These are phyloP conservation scores for Sugiyamaella neomexicana DNA, from an alignment of 1,139 yeast genomes.

Conservation along the genomic window DNA sequence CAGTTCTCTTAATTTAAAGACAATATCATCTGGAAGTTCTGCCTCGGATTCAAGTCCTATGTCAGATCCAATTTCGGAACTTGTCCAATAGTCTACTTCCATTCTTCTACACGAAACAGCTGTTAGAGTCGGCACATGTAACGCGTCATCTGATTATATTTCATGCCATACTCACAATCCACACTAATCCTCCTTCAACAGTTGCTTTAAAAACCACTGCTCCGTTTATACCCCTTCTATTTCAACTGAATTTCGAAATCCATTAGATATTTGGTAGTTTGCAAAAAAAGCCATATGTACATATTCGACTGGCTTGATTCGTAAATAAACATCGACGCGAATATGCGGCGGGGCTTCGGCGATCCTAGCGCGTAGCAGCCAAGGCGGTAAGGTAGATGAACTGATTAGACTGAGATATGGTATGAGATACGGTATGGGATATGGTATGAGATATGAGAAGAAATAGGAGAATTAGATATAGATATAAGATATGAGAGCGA, in stretches of 20 bases:
- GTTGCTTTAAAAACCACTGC: neutral
- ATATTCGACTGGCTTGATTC: neutral
- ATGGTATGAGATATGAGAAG: too few relatives aligned
- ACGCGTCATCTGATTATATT: neutral
- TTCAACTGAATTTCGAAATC: neutral
- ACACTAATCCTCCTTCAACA: neutral
- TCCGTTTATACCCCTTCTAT: neutral
- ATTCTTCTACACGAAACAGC: neutral
- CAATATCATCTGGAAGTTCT: slow-evolving; percentile 8
- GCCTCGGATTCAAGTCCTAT: slow-evolving; percentile 12
- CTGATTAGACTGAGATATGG: too few relatives aligned
- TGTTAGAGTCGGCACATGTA: neutral
- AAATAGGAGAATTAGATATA: too few relatives aligned
- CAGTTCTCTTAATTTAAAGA: neutral
- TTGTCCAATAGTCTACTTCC: slow-evolving; percentile 10
- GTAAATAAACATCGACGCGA: slow-evolving; percentile 12
- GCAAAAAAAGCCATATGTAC: neutral
- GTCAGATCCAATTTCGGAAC: slow-evolving; percentile 8
- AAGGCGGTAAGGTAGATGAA: neutral
- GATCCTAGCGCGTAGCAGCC: slow-evolving; percentile 7
- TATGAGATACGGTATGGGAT: too few relatives aligned
- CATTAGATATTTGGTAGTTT: neutral
- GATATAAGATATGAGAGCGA: too few relatives aligned
- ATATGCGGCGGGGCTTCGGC: slow-evolving; percentile 2
- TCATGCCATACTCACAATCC: neutral